phyloP scores from a whole-genome alignment of 805 yeast genomes.

The Cyberlindnera americana region DNA sequence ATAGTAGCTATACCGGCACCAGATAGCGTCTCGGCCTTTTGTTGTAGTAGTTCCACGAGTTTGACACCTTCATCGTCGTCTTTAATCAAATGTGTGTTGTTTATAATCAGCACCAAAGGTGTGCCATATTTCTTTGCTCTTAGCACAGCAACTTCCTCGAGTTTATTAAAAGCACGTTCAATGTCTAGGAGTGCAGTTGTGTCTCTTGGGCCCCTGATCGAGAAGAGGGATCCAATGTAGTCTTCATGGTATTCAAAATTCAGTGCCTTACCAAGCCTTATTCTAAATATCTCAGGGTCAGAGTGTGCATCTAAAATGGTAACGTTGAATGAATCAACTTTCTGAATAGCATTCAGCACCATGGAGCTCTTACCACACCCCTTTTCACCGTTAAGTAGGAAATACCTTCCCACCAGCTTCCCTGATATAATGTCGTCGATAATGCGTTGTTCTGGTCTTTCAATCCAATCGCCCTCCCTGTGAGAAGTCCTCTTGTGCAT shows the following conservation, averaged over 20 bases:
- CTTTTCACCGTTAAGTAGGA: conserved; percentile 73
- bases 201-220: conserved; percentile 81
- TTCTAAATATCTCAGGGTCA: conserved; percentile 78
- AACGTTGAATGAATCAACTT: conserved; percentile 59
- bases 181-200: conserved; percentile 79
- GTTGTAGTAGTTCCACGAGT: conserved; percentile 71
- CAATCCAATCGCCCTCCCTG: conserved; percentile 56
- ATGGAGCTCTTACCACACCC: conserved; percentile 85
- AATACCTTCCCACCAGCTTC: conserved; percentile 61
- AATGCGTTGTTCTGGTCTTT: conserved; percentile 61
- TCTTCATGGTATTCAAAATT: conserved; percentile 75
- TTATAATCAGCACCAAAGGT: conserved; percentile 69
- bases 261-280: conserved; percentile 71
- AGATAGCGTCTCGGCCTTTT: conserved; percentile 74
- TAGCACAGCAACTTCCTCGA: conserved; percentile 66
- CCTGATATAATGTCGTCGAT: conserved; percentile 68
- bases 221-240: conserved; percentile 76
- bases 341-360: conserved; percentile 65
- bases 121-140: conserved; percentile 38
- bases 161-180: conserved; percentile 73
- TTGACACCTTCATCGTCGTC: conserved; percentile 73
- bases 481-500: conserved; percentile 42
- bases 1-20: conserved; percentile 53
- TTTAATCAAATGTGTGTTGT: conserved; percentile 69
- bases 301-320: conserved; percentile 79